These are phyloP conservation scores for Rhodomyrtus psidioides DNA, from an alignment of 441 rosid species.

Conservation along the genomic window DNA sequence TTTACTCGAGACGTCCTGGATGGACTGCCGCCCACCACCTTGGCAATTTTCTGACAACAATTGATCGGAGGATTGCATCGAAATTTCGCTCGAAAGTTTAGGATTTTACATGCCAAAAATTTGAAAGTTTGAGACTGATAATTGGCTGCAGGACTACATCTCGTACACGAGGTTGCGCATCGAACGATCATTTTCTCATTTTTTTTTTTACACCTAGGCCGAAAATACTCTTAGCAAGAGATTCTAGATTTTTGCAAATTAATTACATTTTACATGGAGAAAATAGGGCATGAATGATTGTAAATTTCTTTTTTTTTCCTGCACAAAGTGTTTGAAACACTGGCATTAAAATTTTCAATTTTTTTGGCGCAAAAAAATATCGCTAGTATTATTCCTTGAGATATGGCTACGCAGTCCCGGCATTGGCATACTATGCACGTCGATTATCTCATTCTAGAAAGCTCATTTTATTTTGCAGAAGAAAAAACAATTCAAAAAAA, in stretches of 20 bases:
- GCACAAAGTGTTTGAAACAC: neutral
- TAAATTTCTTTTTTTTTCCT: neutral
- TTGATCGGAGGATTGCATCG: fast-evolving
- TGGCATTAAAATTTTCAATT: neutral
- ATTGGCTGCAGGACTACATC: neutral
- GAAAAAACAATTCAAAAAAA: no score
- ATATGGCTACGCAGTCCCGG: neutral
- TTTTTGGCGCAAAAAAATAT: no score
- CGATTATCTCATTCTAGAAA: neutral
- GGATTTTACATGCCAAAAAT: neutral
- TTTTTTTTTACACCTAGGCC: neutral
- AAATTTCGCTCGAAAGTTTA: fast-evolving
- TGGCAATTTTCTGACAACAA: fast-evolving
- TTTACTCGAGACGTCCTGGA: no score
- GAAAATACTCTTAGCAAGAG: neutral
- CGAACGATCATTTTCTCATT: neutral
- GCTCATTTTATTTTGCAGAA: no score
- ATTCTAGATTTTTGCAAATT: neutral
- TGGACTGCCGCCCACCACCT: fast-evolving
- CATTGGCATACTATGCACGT: neutral
- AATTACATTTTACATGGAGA: neutral
- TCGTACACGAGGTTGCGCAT: neutral
- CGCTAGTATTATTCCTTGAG: neutral
- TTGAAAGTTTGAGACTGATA: neutral
- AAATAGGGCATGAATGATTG: neutral